A percentile compares a stretch with the other conserved stretches of the same genome.
Evolutionary conservation across 2,329 filamentous ascomycete genomes (phyloP).

Genomic region (Pseudogymnoascus sp.): DNA sequence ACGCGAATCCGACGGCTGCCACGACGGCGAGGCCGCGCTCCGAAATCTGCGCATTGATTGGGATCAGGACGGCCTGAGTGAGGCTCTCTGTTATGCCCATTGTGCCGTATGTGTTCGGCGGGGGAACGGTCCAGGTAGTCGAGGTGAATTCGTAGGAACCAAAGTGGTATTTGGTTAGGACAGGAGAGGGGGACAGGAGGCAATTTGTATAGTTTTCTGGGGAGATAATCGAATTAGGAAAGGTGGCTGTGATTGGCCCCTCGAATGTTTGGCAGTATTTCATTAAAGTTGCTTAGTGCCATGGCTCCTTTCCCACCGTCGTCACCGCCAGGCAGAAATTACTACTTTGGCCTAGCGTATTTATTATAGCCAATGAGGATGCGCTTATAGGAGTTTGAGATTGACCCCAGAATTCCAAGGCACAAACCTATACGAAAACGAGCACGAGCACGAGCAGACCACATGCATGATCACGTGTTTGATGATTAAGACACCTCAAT

Average conservation of each 20-base stretch:
- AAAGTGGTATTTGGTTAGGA: neutral
- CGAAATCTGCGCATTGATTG: constrained; percentile 24
- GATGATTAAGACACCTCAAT: neutral
- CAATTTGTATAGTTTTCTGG: neutral
- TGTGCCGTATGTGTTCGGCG: neutral
- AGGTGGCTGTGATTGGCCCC: neutral
- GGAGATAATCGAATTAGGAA: neutral
- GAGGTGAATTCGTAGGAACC: neutral
- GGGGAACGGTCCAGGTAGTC: neutral
- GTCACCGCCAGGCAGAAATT: neutral
- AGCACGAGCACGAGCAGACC: neutral
- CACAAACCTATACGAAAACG: neutral
- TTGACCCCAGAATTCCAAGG: neutral
- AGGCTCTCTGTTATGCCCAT: constrained; percentile 8
- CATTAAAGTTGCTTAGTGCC: neutral
- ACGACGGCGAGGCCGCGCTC: constrained; percentile 24
- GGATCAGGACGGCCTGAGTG: constrained; percentile 8
- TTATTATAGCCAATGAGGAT: neutral
- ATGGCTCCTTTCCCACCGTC: neutral
- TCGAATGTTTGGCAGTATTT: neutral
- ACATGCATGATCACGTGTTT: neutral
- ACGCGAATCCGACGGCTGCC: constrained; percentile 21
- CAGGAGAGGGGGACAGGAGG: neutral
- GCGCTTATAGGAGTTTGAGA: neutral
- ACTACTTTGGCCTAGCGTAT: neutral